Evolutionary conservation across 2,329 filamentous ascomycete genomes (phyloP), one percentile per base, ranked within the genome.

Genomic region (Orbilia javanica): DNA sequence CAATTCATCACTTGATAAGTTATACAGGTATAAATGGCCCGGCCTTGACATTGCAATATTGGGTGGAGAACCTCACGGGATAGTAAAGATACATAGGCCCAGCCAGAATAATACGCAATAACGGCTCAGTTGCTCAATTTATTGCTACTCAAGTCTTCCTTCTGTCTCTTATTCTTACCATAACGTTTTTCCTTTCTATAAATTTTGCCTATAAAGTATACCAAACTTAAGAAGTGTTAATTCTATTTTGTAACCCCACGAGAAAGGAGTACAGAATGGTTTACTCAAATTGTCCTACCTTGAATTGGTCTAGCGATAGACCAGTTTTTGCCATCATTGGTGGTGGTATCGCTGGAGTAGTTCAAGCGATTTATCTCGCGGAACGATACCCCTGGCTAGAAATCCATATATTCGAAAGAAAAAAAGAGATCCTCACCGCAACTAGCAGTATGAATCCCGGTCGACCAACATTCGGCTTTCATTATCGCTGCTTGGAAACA

Each of bases 181-280:
- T n/a, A n/a, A n/a, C n/a, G n/a, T n/a, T n/a, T 27, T 8, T 25
- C 18, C 18, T 27, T 25, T 18, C n/a, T n/a, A n/a, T n/a, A n/a
- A n/a, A n/a, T n/a, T n/a, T n/a, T n/a, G n/a, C n/a, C n/a, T n/a
- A n/a, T n/a, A n/a, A n/a, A n/a, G n/a, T n/a, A n/a, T n/a, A n/a
- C 46, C 25, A 50, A 25, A 50, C 46, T 11, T 50, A 50, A 50
- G 7, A 25, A n/a, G 46, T 50, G 27, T 50, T 20, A 50, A 18
- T 25, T 0, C 20, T 50, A 20, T 27, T 50, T 20, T 20, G 20
- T 10, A 50, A 50, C 10, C 11, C 46, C 46, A 1, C 46, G 7
- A 50, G 46, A 57, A 65, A 31, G 79, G 76, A 25, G 13, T 50
- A 25, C 8, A 50, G 27, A 25, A 57, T 80, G 42, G 2, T 82